phyloP scores from a whole-genome alignment of 345 rosid species.

The Eucalyptus sp. region DNA sequence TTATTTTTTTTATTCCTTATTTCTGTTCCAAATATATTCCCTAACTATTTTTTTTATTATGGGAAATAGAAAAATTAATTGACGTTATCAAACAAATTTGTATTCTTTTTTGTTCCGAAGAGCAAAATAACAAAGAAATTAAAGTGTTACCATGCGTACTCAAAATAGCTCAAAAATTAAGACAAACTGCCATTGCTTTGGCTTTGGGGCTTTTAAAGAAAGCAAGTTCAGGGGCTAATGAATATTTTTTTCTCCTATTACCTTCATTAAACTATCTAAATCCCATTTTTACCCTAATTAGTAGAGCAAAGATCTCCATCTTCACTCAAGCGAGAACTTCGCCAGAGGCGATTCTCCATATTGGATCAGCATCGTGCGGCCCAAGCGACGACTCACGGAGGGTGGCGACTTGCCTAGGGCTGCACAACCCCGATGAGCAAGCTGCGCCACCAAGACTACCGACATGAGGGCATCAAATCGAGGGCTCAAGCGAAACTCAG shows the following conservation, averaged over 20 bases:
- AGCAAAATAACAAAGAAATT: no score
- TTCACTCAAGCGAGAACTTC: background rate
- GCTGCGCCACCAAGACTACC: background rate
- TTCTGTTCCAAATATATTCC: no score
- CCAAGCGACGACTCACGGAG: background rate
- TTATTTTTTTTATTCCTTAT: rapidly evolving
- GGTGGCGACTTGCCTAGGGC: background rate
- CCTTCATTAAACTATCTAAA: background rate
- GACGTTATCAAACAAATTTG: rapidly evolving
- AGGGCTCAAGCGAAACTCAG: background rate
- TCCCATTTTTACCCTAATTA: background rate
- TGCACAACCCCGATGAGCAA: background rate
- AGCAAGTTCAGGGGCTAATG: background rate
- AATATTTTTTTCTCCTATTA: background rate
- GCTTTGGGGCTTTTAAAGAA: background rate
- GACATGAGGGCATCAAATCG: background rate
- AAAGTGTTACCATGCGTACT: no score
- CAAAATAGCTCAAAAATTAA: background rate
- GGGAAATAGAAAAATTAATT: no score
- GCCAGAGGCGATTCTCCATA: background rate
- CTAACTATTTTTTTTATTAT: no score
- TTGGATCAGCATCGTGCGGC: background rate
- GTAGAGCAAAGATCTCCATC: background rate
- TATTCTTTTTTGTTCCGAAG: rapidly evolving
- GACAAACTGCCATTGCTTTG: background rate